Conservation (phyloP, 345 rosid genomes). For the Arabidopsis arenosa region DNA sequence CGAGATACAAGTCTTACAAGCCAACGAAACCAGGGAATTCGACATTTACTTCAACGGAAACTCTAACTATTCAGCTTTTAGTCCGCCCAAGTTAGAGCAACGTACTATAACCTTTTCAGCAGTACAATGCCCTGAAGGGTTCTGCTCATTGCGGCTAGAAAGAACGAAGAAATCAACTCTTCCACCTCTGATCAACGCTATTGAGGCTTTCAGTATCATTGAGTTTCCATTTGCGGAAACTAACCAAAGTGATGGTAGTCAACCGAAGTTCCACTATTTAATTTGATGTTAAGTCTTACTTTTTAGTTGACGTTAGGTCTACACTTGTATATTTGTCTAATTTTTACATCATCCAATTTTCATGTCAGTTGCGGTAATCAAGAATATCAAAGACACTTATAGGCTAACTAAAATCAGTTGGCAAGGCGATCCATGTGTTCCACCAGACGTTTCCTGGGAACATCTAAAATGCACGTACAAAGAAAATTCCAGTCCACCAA, state of each 20-base stretch:
- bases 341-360: background rate
- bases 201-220: background rate
- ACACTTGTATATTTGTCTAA: background rate
- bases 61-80: background rate
- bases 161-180: background rate
- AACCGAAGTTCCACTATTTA: no score
- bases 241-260: background rate
- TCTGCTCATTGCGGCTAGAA: background rate
- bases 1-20: constrained; percentile 34
- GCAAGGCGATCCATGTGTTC: background rate
- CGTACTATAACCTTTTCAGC: background rate
- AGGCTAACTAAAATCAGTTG: background rate
- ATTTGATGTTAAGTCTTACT: no score
- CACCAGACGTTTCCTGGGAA: background rate
- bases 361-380: background rate
- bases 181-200: background rate
- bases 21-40: constrained; percentile 41
- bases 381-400: background rate
- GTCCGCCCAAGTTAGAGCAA: background rate
- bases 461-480: background rate
- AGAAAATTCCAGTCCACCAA: background rate
- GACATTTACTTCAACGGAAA: constrained; percentile 6
- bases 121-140: background rate
- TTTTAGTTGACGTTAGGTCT: no score
- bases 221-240: background rate